These are phyloP conservation scores for Mucor mucedo DNA, from an alignment of 371 early-diverging fungal genomes.

Conservation along the genomic window DNA sequence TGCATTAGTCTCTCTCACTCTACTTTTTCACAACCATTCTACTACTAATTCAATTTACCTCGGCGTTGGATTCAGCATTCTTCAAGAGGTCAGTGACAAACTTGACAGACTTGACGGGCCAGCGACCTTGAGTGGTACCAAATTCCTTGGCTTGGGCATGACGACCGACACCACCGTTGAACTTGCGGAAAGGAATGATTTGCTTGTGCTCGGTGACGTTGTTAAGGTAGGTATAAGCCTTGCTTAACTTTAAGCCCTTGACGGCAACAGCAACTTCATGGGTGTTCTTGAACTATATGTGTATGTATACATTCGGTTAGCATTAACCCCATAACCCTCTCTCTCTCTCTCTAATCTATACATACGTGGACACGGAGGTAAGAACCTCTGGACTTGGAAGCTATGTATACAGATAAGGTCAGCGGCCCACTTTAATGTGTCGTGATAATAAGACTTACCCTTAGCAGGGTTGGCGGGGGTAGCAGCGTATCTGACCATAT, in stretches of 20 bases:
- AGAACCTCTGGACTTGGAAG: conserved; percentile 45
- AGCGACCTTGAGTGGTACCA: conserved; percentile 95
- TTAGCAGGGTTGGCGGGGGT: conserved; percentile 57
- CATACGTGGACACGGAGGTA: conserved; percentile 47
- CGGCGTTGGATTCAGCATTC: conserved; percentile 98
- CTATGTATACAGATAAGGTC: conserved; percentile 14
- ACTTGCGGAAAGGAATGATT: conserved; percentile 98
- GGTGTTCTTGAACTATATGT: conserved; percentile 90
- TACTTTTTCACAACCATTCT: no score
- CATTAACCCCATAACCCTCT: no score
- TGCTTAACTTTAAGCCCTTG: conserved; percentile 90
- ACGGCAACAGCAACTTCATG: conserved; percentile 97
- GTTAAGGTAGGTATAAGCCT: conserved; percentile 95
- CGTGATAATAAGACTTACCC: conserved; percentile 38
- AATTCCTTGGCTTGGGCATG: conserved; percentile 98
- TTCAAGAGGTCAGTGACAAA: conserved; percentile 93
- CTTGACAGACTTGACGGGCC: conserved; percentile 98
- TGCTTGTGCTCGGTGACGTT: conserved; percentile 98
- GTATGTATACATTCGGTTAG: neutral
- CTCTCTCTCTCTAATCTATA: conserved; percentile 1
- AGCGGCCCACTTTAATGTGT: no score
- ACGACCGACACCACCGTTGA: conserved; percentile 98
- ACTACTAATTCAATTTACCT: conserved; percentile 48
- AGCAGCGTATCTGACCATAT: conserved; percentile 66
- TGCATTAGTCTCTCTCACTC: neutral